phyloP scores from a whole-genome alignment of 805 yeast genomes.

The Saccharomycopsis oosterbeekiorum region DNA sequence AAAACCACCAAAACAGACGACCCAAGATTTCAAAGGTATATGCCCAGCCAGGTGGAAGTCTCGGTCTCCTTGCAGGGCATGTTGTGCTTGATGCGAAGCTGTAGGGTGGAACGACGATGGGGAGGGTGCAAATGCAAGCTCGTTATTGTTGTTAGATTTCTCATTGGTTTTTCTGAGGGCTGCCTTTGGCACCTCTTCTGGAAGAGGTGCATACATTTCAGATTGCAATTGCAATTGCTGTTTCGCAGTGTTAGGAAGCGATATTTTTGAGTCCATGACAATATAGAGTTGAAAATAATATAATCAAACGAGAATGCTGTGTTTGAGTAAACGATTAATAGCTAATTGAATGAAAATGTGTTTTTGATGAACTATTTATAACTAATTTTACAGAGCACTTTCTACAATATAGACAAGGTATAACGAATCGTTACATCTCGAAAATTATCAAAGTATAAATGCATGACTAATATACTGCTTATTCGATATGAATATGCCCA shows the following conservation, averaged over 20 bases:
- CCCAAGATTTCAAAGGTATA: slow-evolving; percentile 50
- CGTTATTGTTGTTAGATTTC: background rate
- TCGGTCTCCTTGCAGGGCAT: too few species aligned
- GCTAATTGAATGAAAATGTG: too few species aligned
- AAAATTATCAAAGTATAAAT: too few species aligned
- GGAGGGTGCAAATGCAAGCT: background rate
- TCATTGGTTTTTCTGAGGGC: background rate
- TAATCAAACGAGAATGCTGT: too few species aligned
- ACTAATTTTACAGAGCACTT: too few species aligned
- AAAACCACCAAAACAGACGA: slow-evolving; percentile 48
- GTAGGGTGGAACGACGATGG: background rate
- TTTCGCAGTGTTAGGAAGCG: background rate
- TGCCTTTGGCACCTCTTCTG: background rate
- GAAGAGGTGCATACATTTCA: background rate
- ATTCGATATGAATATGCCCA: too few species aligned
- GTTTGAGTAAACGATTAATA: too few species aligned
- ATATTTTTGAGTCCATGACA: background rate
- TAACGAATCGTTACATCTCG: too few species aligned
- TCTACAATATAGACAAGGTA: too few species aligned
- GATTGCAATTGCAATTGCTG: background rate
- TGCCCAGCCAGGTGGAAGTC: slow-evolving; percentile 35
- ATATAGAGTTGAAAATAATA: background rate
- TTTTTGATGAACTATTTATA: too few species aligned
- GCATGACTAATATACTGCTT: too few species aligned
- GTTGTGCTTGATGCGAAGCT: background rate